Evolutionary conservation across 2,329 filamentous ascomycete species (phyloP), one percentile per base, ranked within the genome.

Genomic region (Fusarium nematophilum): DNA sequence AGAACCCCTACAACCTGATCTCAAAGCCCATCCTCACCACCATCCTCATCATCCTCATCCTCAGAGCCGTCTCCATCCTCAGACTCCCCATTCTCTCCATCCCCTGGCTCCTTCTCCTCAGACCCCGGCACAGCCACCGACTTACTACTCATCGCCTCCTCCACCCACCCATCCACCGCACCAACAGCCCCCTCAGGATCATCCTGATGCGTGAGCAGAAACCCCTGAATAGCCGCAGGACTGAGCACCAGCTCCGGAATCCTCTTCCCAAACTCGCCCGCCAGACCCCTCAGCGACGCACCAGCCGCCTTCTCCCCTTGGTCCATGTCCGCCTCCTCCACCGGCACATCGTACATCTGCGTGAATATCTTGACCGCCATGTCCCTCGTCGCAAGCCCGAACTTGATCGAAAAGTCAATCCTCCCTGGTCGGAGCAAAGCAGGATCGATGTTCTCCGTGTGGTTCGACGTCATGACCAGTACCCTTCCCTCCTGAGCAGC

Each of bases 381-480:
- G 0, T 64, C 46, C 2, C 42, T 43, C 1, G 59, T 57, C 1
- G 60, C 60, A 4, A 64, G 34, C 0, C 39, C 46, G 8, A 64
- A 64, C 1, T 64, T 29, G 1, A 64, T 31, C 1, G 50, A 53
- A 33, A 53, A 46, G 4, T 64, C 60, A 3, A 64, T 47, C 15
- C 60, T 18, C 7, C 60, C 60, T 0, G 60, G 60, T 0, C 60
- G 51, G 8, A 60, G 9, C 2, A 63, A 13, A 1, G 59, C 59
- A 0, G 59, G 44, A 3, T 63, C 59, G 0, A 62, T 55, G 14
- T 59, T 57, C 21, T 64, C 45, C 0, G 53, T 52, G 14, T 67
- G 82, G 62, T 91, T 91, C 0, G 88, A 89, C 0, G 88, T 91
- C 88, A 91, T 90, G 59, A 91, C 84, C 1, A 91, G 77, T 1